Evolutionary conservation across 495 filamentous ascomycete genomes (phyloP).

Genomic region (Talaromyces wortmannii): DNA sequence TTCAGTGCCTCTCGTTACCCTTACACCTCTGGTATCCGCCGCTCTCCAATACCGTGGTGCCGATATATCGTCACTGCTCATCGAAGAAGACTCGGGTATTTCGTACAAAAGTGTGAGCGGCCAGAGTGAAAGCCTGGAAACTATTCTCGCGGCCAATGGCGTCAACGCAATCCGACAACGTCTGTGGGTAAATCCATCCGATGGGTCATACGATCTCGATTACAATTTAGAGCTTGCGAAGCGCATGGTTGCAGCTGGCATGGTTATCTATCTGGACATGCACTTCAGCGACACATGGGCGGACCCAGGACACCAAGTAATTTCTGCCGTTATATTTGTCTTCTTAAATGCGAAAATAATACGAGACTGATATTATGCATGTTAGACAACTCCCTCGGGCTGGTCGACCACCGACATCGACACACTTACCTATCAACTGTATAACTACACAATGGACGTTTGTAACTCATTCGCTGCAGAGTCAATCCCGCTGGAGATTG

Average conservation of each 20-base stretch:
- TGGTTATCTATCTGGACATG: constrained; percentile 61
- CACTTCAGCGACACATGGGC: constrained; percentile 66
- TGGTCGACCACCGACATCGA: constrained; percentile 53
- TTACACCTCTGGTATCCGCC: constrained; percentile 13
- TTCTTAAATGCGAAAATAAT: neutral
- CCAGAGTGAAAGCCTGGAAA: constrained; percentile 48
- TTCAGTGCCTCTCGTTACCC: constrained; percentile 7
- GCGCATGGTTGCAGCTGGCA: constrained; percentile 55
- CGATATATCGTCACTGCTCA: constrained; percentile 64
- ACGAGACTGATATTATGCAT: neutral
- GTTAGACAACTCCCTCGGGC: constrained; percentile 44
- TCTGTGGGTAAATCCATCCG: constrained; percentile 63
- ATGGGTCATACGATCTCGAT: constrained; percentile 58
- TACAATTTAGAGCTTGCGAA: constrained; percentile 64
- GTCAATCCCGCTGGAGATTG: constrained; percentile 48
- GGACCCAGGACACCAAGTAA: constrained; percentile 37
- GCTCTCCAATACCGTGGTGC: constrained; percentile 59
- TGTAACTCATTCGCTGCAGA: constrained; percentile 51
- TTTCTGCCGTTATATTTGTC: neutral
- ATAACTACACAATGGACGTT: constrained; percentile 58
- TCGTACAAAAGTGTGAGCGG: constrained; percentile 53
- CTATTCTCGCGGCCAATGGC: constrained; percentile 54
- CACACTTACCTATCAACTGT: constrained; percentile 52
- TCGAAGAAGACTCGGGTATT: constrained; percentile 56
- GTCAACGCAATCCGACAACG: constrained; percentile 68